Evolutionary conservation across 495 filamentous ascomycete species (phyloP), one percentile per base, ranked within the genome.

Genomic region (Talaromyces liani): DNA sequence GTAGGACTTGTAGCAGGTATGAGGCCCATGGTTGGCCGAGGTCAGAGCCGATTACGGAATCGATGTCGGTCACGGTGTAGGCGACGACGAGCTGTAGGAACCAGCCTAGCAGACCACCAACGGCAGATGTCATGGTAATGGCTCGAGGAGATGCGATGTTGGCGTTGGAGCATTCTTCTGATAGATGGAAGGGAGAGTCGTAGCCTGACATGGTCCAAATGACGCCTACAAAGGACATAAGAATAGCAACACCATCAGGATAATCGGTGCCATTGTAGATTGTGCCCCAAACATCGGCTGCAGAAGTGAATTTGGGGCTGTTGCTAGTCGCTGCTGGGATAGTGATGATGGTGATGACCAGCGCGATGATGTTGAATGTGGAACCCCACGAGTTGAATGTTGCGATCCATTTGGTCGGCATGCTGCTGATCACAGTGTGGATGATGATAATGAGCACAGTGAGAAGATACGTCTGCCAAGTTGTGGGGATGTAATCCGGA

Each of bases 121-220:
- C 75, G 1, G 74, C 84, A 7, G 83, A 84, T 10, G 89, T 92
- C 68, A 92, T 75, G 25, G 91, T 82, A 63, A 92, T 92, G n/a
- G 89, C 88, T 12, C 89, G 81, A 0, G 89, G 89, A 1, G 88
- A 85, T 36, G 89, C 89, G 58, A 91, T 73, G 61, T 87, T 85
- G 31, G 89, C 89, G 68, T 92, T 92, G 54, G 85, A 86, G 71
- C 89, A 92, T 70, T 92, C 89, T 64, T 92, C 89, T 36, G 83
- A 84, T 24, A 92, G 72, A 72, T 92, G 89, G 69, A 92, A 92
- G 0, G 88, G 86, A 0, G 84, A 83, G 70, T 92, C 89, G 70
- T 90, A 91, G 34, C 88, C 85, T 33, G 77, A 80, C 84, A 87
- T 87, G 16, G 83, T 86, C 84, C 84, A 86, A 66, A 87, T 81